A percentile compares a stretch with the other conserved stretches of the same genome.
Conservation (phyloP, 2,329 filamentous ascomycete genomes). For the Parastagonospora avenae region DNA sequence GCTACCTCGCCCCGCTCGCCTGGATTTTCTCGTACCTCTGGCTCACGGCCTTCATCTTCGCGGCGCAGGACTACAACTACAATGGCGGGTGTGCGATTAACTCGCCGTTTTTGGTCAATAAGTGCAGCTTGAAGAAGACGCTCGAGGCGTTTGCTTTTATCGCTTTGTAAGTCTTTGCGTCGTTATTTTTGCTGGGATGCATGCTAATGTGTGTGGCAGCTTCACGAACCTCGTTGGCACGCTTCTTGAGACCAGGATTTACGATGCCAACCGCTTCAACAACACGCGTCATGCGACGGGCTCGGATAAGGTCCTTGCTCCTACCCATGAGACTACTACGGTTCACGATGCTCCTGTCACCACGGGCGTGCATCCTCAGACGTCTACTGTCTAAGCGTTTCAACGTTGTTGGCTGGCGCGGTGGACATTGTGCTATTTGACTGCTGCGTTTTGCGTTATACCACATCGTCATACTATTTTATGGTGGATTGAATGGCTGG, state of each 20-base stretch:
- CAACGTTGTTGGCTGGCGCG: no score
- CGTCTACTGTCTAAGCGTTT: no score
- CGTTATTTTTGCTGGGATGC: neutral
- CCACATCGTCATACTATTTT: no score
- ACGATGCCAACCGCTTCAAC: no score
- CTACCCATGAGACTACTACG: no score
- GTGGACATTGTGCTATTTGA: no score
- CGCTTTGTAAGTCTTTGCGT: conserved; percentile 28
- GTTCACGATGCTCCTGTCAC: no score
- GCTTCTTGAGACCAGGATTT: neutral
- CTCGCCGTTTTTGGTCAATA: conserved; percentile 12
- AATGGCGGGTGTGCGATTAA: conserved; percentile 9
- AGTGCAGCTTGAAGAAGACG: conserved; percentile 24
- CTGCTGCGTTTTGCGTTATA: no score
- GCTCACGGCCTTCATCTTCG: conserved; percentile 32
- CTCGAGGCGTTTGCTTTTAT: conserved; percentile 29
- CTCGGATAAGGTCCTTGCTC: no score
- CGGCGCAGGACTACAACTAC: conserved; percentile 25
- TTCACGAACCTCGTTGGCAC: conserved; percentile 25
- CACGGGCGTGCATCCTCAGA: no score
- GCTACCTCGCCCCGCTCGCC: conserved; percentile 21
- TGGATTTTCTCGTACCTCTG: conserved; percentile 31
- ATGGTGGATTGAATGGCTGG: no score
- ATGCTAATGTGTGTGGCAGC: neutral
- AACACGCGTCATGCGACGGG: no score